A percentile compares a stretch with the other conserved stretches of the same genome.
Conservation (phyloP, 2,329 filamentous ascomycete species). For the Colletotrichum coccodes region DNA sequence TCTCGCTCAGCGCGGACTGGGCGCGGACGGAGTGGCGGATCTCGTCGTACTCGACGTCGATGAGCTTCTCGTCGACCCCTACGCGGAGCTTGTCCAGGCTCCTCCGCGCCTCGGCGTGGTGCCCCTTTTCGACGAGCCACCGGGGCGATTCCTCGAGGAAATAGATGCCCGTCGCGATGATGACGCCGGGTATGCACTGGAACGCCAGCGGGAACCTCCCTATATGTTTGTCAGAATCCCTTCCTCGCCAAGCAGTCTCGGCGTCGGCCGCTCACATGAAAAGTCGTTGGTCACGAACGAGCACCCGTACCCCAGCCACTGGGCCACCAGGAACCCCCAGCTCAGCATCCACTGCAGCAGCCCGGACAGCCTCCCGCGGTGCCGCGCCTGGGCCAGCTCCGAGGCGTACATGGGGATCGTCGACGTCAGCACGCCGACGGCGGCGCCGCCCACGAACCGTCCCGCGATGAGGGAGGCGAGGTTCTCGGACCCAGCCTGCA, state of each 20-base stretch:
- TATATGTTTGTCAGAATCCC: too few species aligned
- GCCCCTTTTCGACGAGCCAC: constrained; percentile 48
- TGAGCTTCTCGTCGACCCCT: constrained; percentile 41
- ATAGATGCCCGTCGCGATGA: constrained; percentile 38
- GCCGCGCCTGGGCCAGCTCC: constrained; percentile 49
- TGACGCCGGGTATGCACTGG: constrained; percentile 39
- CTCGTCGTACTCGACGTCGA: constrained; percentile 52
- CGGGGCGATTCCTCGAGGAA: constrained; percentile 40
- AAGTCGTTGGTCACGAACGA: constrained; percentile 40
- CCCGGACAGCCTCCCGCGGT: constrained; percentile 50
- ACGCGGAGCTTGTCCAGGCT: constrained; percentile 46
- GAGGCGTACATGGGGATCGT: constrained; percentile 58
- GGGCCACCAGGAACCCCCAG: constrained; percentile 52
- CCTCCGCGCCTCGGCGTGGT: constrained; percentile 43
- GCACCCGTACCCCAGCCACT: constrained; percentile 45
- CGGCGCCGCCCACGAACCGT: constrained; percentile 59
- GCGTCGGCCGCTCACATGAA: constrained; percentile 42
- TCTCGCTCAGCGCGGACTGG: constrained; percentile 42
- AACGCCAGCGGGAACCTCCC: constrained; percentile 46
- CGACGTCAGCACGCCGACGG: constrained; percentile 58
- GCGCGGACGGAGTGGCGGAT: constrained; percentile 48
- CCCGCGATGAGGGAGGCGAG: constrained; percentile 58
- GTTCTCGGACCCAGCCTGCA: constrained; percentile 43
- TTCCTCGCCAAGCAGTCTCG: too few species aligned
- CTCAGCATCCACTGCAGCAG: constrained; percentile 57